Evolutionary conservation across 345 rosid species (phyloP).

Genomic region (Rhodomyrtus tomentosa): DNA sequence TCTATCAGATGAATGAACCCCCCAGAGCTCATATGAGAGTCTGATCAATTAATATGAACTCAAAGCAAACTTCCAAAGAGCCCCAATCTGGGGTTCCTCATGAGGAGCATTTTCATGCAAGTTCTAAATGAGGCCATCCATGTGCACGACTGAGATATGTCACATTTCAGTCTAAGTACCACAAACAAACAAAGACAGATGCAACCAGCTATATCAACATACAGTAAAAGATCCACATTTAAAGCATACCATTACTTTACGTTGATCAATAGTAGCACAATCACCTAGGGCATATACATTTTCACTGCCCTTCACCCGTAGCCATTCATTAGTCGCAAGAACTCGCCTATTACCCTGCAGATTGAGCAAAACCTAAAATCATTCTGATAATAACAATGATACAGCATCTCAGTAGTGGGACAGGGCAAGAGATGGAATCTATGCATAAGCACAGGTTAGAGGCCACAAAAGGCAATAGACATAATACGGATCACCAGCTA

Average conservation of each 20-base stretch:
- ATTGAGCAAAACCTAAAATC: not conserved
- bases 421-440: not conserved
- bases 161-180: not conserved
- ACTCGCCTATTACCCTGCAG: constrained; percentile 57
- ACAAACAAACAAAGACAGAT: not conserved
- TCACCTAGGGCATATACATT: constrained; percentile 88
- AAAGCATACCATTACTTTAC: constrained; percentile 61
- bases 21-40: too few species aligned
- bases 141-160: not conserved
- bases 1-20: too few species aligned
- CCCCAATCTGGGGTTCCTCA: not conserved
- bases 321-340: constrained; percentile 84
- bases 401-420: not conserved
- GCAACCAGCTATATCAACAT: not conserved
- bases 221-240: not conserved
- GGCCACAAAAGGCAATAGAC: not conserved
- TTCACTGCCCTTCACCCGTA: constrained; percentile 70
- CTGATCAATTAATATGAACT: not conserved
- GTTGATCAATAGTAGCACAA: constrained; percentile 88
- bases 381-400: not conserved
- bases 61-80: not conserved
- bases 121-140: not conserved
- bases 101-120: not conserved
- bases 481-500: not conserved
- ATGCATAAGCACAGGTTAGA: not conserved